Evolutionary conservation across 306 rosid species (phyloP).

Genomic region (Rosa lucieae): DNA sequence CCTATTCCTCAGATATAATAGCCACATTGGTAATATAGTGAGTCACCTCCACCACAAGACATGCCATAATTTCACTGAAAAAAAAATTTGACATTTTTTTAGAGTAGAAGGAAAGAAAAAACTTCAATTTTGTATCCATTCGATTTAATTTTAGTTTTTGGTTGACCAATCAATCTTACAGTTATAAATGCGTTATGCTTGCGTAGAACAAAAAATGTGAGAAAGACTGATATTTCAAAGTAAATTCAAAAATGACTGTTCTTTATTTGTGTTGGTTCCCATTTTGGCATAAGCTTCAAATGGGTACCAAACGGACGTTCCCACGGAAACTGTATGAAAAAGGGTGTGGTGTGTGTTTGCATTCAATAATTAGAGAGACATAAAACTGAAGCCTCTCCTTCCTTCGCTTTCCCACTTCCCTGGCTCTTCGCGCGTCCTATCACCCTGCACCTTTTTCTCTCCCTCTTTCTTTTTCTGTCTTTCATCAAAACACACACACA

Average conservation of each 20-base stretch:
- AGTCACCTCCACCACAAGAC: too few species aligned
- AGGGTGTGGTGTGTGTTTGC: background rate
- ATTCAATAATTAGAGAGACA: slow-evolving; percentile 10
- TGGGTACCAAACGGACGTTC: slow-evolving; percentile 1
- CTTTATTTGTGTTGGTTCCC: background rate
- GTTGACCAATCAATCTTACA: too few species aligned
- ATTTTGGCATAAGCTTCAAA: slow-evolving; percentile 2
- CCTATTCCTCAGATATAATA: too few species aligned
- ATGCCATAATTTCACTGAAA: too few species aligned
- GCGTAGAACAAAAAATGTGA: background rate
- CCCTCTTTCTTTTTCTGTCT: slow-evolving; percentile 38
- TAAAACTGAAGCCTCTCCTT: background rate
- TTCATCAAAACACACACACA: slow-evolving; percentile 1
- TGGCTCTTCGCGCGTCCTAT: slow-evolving; percentile 70
- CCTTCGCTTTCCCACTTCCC: slow-evolving; percentile 26
- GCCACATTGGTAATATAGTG: too few species aligned
- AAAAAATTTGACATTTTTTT: too few species aligned
- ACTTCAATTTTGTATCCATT: too few species aligned
- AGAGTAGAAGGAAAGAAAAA: too few species aligned
- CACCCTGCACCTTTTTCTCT: slow-evolving; percentile 66
- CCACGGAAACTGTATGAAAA: slow-evolving; percentile 14
- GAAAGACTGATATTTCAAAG: background rate
- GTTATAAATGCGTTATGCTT: too few species aligned
- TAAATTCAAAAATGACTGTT: too few species aligned
- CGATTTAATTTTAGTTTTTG: too few species aligned